phyloP scores from a whole-genome alignment of 2,329 filamentous ascomycete species.

The Colletotrichum paranaense region DNA sequence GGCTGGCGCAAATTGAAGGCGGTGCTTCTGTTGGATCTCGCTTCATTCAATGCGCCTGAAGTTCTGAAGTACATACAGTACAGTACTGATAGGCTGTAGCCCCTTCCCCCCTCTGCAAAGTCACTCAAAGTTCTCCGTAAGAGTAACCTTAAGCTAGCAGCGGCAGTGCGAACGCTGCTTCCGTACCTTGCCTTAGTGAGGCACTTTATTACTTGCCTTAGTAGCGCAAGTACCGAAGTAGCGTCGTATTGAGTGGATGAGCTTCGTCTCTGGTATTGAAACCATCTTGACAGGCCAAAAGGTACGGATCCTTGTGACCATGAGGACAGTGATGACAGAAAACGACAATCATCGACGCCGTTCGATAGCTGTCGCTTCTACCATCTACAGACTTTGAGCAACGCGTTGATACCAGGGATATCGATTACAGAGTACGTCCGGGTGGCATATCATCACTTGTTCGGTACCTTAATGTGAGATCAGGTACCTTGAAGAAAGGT shows the following conservation, averaged over 20 bases:
- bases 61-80: background rate
- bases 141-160: constrained; percentile 18
- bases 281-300: background rate
- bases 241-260: background rate
- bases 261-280: background rate
- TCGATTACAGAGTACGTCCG: no score
- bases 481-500: no score
- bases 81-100: background rate
- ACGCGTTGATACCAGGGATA: background rate
- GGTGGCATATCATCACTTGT: no score
- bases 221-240: background rate
- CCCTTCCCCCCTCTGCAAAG: background rate
- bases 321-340: background rate
- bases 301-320: background rate
- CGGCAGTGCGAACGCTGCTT: constrained; percentile 26
- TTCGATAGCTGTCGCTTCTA: background rate
- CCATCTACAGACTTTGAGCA: background rate
- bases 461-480: no score
- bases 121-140: background rate
- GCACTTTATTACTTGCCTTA: background rate
- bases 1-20: background rate
- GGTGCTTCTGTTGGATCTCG: background rate
- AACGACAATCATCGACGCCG: background rate
- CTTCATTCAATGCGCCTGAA: background rate
- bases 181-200: constrained; percentile 35